phyloP scores from a whole-genome alignment of 768 basidiomycete genomes.

The Scleroderma bovista region DNA sequence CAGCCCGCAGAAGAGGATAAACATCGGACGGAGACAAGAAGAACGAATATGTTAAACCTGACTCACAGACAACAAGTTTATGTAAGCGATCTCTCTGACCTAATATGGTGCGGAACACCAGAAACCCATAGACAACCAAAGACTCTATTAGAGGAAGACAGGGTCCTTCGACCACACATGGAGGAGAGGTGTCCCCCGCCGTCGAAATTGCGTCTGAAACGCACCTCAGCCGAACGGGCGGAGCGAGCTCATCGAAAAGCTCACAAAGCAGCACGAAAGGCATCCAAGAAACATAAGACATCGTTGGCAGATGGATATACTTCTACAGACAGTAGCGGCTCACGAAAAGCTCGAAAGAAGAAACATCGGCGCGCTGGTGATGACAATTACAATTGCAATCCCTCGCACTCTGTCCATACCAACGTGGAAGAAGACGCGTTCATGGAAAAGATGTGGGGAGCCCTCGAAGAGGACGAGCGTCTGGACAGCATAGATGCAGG shows the following conservation, averaged over 20 bases:
- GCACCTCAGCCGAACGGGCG: slow-evolving; percentile 55
- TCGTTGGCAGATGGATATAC: slow-evolving; percentile 15
- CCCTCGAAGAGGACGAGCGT: slow-evolving; percentile 67
- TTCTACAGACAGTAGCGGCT: slow-evolving; percentile 18
- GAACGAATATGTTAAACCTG: not conserved
- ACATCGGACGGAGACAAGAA: slow-evolving; percentile 22
- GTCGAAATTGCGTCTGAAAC: slow-evolving; percentile 57
- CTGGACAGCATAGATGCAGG: slow-evolving; percentile 57
- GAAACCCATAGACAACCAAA: too few relatives aligned
- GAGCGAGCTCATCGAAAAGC: slow-evolving; percentile 36
- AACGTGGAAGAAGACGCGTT: slow-evolving; percentile 63
- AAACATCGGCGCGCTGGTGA: slow-evolving; percentile 6
- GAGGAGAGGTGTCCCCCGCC: slow-evolving; percentile 8
- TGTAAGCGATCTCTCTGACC: too few relatives aligned
- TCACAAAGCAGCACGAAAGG: slow-evolving; percentile 49
- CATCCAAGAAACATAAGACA: slow-evolving; percentile 28
- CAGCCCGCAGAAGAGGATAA: too few relatives aligned
- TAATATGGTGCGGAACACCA: too few relatives aligned
- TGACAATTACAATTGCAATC: slow-evolving; percentile 23
- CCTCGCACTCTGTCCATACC: slow-evolving; percentile 37
- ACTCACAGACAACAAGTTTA: too few relatives aligned
- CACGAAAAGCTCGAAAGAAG: slow-evolving; percentile 9
- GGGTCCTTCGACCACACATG: not conserved
- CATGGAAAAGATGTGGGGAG: slow-evolving; percentile 66
- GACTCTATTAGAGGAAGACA: too few relatives aligned